Conservation (phyloP, 805 yeast species). For the Saccharomycodes ludwigii region DNA sequence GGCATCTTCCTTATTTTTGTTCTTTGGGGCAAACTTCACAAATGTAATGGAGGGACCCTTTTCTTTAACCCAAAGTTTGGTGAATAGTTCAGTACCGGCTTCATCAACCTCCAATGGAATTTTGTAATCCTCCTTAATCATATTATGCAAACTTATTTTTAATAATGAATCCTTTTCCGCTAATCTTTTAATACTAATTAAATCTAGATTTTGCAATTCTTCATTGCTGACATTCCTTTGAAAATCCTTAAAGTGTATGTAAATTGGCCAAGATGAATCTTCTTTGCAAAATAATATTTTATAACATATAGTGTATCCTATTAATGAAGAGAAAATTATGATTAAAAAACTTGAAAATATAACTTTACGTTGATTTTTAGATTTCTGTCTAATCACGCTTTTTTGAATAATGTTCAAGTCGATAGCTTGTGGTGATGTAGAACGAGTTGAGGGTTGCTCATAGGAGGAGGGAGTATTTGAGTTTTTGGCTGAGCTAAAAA, state of each 20-base stretch:
- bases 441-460: conserved; percentile 4
- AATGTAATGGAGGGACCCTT: conserved; percentile 18
- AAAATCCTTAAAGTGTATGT: conserved; percentile 16
- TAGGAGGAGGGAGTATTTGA: conserved; percentile 1
- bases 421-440: conserved; percentile 1
- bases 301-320: conserved; percentile 19
- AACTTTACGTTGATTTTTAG: conserved; percentile 10
- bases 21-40: conserved; percentile 16
- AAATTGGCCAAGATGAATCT: conserved; percentile 18
- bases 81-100: conserved; percentile 10
- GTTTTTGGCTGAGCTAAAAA: not conserved
- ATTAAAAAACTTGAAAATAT: conserved; percentile 8
- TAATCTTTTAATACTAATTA: no score
- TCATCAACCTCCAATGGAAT: conserved; percentile 17
- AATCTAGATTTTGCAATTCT: no score
- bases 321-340: conserved; percentile 11
- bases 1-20: conserved; percentile 9
- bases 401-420: conserved; percentile 10
- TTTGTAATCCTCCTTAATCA: conserved; percentile 21
- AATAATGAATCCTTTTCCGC: conserved; percentile 14
- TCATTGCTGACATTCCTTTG: conserved; percentile 11
- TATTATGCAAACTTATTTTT: conserved; percentile 14
- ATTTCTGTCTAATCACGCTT: conserved; percentile 13
- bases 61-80: conserved; percentile 22
- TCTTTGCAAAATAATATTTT: conserved; percentile 16